Evolutionary conservation across 1,284 basidiomycete genomes (phyloP), one percentile per base, ranked within the genome.

Genomic region (Exobasidium rhododendri): DNA sequence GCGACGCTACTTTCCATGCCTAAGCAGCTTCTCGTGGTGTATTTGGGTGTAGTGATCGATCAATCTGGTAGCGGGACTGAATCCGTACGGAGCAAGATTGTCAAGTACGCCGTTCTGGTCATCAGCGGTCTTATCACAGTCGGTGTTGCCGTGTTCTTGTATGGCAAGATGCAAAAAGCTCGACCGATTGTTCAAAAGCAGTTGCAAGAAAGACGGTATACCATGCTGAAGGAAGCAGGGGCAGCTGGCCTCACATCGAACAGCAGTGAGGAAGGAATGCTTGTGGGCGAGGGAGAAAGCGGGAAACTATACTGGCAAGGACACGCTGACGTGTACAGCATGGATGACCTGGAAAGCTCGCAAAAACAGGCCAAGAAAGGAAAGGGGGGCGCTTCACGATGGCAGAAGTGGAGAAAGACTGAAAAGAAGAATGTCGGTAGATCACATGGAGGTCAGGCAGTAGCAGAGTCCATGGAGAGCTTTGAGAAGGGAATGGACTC

Each of bases 141-240:
- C 51, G 79, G 82, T 44, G 89, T 91, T 0, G 88, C 90, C 81
- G 92, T 89, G 87, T 94, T 89, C 78, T 89, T 94, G 71, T 86
- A 86, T 71, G 82, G 80, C 57, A 80, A 87, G 80, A 91, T 94
- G 86, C 86, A 88, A 74, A 83, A 85, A 69, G 88, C 86, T 28
- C 89, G 91, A 69, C 85, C 88, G 0, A 77, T 81, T 0, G 86
- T 94, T 6, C 69, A 69, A 32, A 40, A 35, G 1, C 54, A 47
- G 45, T 87, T 94, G 74, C 86, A 89, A 60, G 85, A 85, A 43
- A 83, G 88, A 50, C 85, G 91, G 61, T 90, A 80, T 67, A 65
- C 69, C 46, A 40, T 74, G 47, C 55, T 76, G 50, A 61, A 17
- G 22, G 65, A 62, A 46, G 56, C 56, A 30, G 30, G 58, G 11